Evolutionary conservation across 2,329 filamentous ascomycete genomes (phyloP), one percentile per base, ranked within the genome.

Genomic region (Daldinia sp.): DNA sequence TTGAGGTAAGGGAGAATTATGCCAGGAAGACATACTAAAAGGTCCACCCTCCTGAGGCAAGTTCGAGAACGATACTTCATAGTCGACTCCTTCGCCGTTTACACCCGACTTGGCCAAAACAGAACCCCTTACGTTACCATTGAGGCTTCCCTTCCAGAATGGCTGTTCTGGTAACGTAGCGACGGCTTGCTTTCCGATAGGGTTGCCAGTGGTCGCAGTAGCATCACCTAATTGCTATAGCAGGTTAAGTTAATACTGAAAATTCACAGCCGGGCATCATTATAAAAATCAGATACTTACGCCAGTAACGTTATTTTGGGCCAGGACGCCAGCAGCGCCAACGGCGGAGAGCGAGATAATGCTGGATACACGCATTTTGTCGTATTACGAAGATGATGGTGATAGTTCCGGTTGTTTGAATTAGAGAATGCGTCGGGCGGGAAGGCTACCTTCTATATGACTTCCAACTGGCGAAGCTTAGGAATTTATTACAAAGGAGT

Each of bases 1-100:
- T 51, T 13, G 7, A 23, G 41, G 6, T 15, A 29, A 5, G 45
- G 41, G 34, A 23, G 35, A 30, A 17, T 3, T 8, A 17, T 19
- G 19, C 3, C 29, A 39, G 10, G 10, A 39, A 34, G 1, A 81
- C 84, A 70, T 79, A 90, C 87, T 72, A 78, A 89, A 89, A 10
- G 87, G 85, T 1, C 86, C 85, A 41, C 82, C 81, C 59, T 79
- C 77, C 9, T 80, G 78, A 55, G 88, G 87, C 7, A 90, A 77
- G 70, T 87, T 87, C 56, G 79, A 81, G 71, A 90, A 84, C 29
- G 79, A 76, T 67, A 88, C 81, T 55, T 79, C 76, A 73, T 87
- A 85, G 55, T 79, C 75, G 53, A 89, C 82, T 41, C 87, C 87
- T 21, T 80, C 77, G 51, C 85, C 85, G 56, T 82, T 78, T 0